Evolutionary conservation across 805 yeast genomes (phyloP), one percentile per base, ranked within the genome.

Genomic region (Kodamaea fukazawae): DNA sequence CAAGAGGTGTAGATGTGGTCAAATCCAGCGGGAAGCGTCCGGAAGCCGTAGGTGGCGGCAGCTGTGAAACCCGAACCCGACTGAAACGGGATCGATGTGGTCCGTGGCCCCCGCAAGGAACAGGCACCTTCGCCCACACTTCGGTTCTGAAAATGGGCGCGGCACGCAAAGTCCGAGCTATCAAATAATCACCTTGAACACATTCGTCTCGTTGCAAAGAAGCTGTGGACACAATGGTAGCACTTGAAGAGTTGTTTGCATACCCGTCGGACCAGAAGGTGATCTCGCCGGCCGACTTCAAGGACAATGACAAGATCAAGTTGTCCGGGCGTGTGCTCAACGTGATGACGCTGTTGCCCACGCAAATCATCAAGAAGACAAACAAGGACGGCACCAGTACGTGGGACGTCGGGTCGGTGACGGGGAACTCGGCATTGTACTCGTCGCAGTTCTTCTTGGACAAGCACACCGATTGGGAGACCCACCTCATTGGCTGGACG

Each of bases 401-500:
- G 20, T 81, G 85, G 87, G 73, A 72, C 38, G 76, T 82, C 30
- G 75, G 72, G 39, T 79, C 81, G 29, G 66, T 81, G 9, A 72
- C 93, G 7, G 98, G 98, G 2, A 86, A 86, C 52, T 80, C 93
- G 7, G 95, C 97, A 0, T 65, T 91, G 27, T 82, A 84, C 53
- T 81, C 96, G 3, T 79, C 95, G 12, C 76, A 86, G 44, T 72
- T 75, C 44, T 81, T 76, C 54, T 64, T 89, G 38, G 71, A 69
- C 36, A 76, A 76, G 41, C 78, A 79, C 33, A 76, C 90, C 0
- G 76, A 80, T 15, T 91, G 96, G 93, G 95, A 89, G 46, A 82
- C 90, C 33, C 86, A 88, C 49, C 65, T 87, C 36, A 80, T 93
- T 37, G 97, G 88, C 1, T 93, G 99, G 99, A 86, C 97, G 0